A percentile compares a stretch with the other conserved stretches of the same genome.
Evolutionary conservation across 2,329 filamentous ascomycete species (phyloP).

Genomic region (Sclerotinia spermophila): DNA sequence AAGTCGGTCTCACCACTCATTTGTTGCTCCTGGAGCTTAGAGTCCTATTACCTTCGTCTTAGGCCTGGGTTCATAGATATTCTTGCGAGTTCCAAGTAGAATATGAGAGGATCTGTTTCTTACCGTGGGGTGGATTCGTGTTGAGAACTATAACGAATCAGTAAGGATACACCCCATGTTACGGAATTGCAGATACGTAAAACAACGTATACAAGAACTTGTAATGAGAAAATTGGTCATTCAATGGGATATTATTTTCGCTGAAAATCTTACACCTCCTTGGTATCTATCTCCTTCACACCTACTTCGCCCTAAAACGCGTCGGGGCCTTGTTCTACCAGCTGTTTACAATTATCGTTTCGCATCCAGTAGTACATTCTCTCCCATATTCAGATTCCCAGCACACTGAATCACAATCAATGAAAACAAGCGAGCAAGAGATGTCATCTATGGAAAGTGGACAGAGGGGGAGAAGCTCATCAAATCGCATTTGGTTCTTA

Average conservation of each 20-base stretch:
- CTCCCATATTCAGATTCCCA: background rate
- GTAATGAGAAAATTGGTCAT: background rate
- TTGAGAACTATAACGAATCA: too few species aligned
- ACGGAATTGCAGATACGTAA: background rate
- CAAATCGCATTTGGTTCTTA: background rate
- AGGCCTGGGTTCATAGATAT: background rate
- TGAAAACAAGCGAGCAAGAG: background rate
- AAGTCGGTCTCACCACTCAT: background rate
- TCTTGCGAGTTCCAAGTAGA: background rate
- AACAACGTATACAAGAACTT: background rate
- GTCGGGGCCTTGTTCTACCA: background rate
- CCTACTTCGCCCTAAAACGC: background rate
- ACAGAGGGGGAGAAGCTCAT: too few species aligned
- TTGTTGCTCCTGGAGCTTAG: background rate
- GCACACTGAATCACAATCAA: background rate
- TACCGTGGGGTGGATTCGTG: too few species aligned
- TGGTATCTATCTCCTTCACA: background rate
- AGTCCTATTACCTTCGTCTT: too few species aligned
- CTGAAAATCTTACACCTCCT: background rate
- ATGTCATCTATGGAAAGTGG: background rate
- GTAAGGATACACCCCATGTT: too few species aligned
- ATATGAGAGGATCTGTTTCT: too few species aligned
- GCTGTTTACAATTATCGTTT: rapidly evolving
- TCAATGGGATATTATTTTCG: rapidly evolving
- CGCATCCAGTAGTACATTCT: rapidly evolving